Evolutionary conservation across 495 filamentous ascomycete genomes (phyloP), one percentile per base, ranked within the genome.

Genomic region (Podospora australis): DNA sequence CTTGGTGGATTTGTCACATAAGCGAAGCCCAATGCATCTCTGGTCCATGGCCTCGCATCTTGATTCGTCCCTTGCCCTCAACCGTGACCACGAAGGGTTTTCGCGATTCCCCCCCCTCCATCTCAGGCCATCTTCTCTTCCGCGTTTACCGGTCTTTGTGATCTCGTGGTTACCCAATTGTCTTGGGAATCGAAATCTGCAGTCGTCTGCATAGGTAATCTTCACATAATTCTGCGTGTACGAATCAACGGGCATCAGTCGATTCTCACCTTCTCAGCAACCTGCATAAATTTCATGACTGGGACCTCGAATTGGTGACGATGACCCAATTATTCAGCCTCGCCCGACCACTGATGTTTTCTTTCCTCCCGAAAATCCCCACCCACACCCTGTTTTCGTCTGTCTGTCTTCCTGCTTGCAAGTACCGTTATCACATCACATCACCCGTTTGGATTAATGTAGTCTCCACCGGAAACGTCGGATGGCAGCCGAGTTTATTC

Each of bases 311-410:
- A n/a, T n/a, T n/a, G n/a, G n/a, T n/a, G n/a, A n/a, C n/a, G n/a
- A n/a, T n/a, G n/a, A n/a, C n/a, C n/a, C n/a, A n/a, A n/a, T n/a
- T 6, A 6, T 43, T 28, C 40, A 40, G 38, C 38, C 38, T 40
- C 21, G 38, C 38, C 38, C 17, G 23, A 19, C 11, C 38, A 4
- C 11, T 40, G 38, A 19, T 20, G 38, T 40, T 2, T 43, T 17
- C 23, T 36, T 36, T 2, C 11, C 32, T 16, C 6, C n/a, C 32
- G 32, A 36, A n/a, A n/a, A n/a, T n/a, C n/a, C 19, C 32, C 32
- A 19, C 32, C 6, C 32, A 14, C 32, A 16, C 5, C 32, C 32
- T n/a, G n/a, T 6, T 36, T n/a, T 17, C 32, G 32, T 16, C n/a
- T 17, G 14, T 36, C 19, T 36, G 10, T n/a, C 14, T 19, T 17